A percentile compares a stretch with the other conserved stretches of the same genome.
phyloP scores from a whole-genome alignment of 176 grass and related monocot species.

The Bolboschoenus planiculmis region DNA sequence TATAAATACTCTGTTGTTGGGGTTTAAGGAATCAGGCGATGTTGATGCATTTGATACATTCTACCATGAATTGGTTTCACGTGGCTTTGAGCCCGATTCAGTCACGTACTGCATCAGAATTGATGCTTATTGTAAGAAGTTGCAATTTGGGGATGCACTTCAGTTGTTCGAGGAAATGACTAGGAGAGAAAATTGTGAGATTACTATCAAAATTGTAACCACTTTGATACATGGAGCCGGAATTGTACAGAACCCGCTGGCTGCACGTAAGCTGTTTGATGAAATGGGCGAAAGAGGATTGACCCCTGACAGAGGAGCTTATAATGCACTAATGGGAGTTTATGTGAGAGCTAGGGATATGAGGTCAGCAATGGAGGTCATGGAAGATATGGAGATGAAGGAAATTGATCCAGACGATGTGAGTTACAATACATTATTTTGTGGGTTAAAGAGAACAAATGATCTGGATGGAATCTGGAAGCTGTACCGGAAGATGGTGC shows the following conservation, averaged over 20 bases:
- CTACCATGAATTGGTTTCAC: slow-evolving; percentile 69
- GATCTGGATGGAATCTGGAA: slow-evolving; percentile 74
- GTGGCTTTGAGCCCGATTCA: slow-evolving; percentile 61
- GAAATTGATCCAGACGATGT: slow-evolving; percentile 54
- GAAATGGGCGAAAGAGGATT: slow-evolving; percentile 58
- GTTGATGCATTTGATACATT: slow-evolving; percentile 61
- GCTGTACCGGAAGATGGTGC: slow-evolving; percentile 53
- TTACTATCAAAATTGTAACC: slow-evolving; percentile 53
- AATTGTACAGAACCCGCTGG: slow-evolving; percentile 32
- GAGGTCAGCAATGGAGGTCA: slow-evolving; percentile 42
- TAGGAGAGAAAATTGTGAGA: slow-evolving; percentile 37
- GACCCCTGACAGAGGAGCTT: slow-evolving; percentile 43
- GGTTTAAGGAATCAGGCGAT: slow-evolving; percentile 79
- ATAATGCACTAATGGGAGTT: slow-evolving; percentile 63
- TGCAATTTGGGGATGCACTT: slow-evolving; percentile 49
- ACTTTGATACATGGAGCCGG: slow-evolving; percentile 74
- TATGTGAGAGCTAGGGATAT: slow-evolving; percentile 59
- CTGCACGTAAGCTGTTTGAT: slow-evolving; percentile 52
- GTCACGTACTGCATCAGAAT: slow-evolving; percentile 77
- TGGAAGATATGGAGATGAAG: slow-evolving; percentile 62
- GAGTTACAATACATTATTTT: slow-evolving; percentile 71
- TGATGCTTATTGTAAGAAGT: slow-evolving; percentile 69
- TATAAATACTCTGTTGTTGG: slow-evolving; percentile 75
- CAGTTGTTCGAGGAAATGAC: slow-evolving; percentile 64
- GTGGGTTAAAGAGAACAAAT: slow-evolving; percentile 57